Conservation (phyloP, 2,329 filamentous ascomycete genomes). For the Paecilomyces dactylethromorphus region DNA sequence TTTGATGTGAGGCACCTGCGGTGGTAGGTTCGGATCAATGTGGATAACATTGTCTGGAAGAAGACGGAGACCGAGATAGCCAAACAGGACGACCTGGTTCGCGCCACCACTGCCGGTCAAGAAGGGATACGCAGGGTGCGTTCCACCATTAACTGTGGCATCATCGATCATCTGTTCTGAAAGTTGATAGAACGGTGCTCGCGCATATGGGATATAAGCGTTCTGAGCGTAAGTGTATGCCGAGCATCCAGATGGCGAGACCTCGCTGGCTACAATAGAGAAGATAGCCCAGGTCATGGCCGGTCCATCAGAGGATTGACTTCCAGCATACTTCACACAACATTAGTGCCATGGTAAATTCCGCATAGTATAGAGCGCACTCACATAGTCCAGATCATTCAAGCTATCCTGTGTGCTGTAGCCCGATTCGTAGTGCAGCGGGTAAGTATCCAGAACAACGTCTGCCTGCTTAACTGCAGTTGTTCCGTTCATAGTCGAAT, state of each 20-base stretch:
- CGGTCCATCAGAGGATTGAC: conserved; percentile 61
- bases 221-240: conserved; percentile 62
- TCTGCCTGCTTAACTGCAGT: conserved; percentile 65
- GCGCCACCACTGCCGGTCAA: conserved; percentile 64
- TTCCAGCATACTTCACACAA: conserved; percentile 53
- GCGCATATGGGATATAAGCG: conserved; percentile 56
- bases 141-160: conserved; percentile 54
- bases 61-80: conserved; percentile 59
- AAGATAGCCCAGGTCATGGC: conserved; percentile 70
- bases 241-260: conserved; percentile 61
- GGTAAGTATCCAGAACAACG: conserved; percentile 60
- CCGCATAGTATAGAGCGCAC: conserved; percentile 8
- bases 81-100: conserved; percentile 61
- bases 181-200: conserved; percentile 64
- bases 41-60: conserved; percentile 53
- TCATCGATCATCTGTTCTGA: conserved; percentile 63
- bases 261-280: conserved; percentile 58
- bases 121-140: conserved; percentile 65
- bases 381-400: conserved; percentile 56
- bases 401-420: conserved; percentile 44
- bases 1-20: conserved; percentile 55
- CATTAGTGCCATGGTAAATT: not conserved
- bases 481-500: conserved; percentile 59
- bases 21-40: conserved; percentile 58
- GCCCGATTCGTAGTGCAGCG: conserved; percentile 54